Base-by-base conservation (phyloP, 208 protist genomes). In the Trypanosoma boissoni region DNA sequence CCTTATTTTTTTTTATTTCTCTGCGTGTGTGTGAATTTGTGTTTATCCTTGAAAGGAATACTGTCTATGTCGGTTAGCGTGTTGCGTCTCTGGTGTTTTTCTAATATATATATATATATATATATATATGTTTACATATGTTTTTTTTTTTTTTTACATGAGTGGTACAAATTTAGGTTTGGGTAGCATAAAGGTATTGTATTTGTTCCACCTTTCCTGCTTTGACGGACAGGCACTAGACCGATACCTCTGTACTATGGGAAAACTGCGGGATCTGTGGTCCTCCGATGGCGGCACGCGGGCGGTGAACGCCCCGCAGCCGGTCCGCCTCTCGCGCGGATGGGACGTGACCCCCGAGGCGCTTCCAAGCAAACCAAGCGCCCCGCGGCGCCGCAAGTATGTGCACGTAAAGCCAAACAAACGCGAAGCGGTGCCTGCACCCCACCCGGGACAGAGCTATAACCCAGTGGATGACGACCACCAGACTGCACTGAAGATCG, bases 361-460 rank as follows among this genome's bases (percentile, higher is more conserved):
- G 21, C 26, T 90, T 31, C 87, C 87, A 2, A 18, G 46, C 2
- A 88, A 91, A 50, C 44, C 58, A 26, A 53, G 57, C 9, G 82
- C 82, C 0, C 84, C 85, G 14, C 81, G 88, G n/a, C 70, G 78
- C 18, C 82, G 84, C 32, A 92, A 91, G 78, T 87, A 86, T 32
- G 80, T 70, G 0, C 75, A 70, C 27, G 80, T 82, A 21, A 70
- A 73, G 1, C 88, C 84, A 4, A 95, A 95, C 74, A 84, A 85
- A n/a, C 84, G 88, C 42, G 75, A 68, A 9, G 88, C 88, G 29
- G 83, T 95, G 16, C 50, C 85, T 1, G 46, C 72, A 7, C 88
- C 88, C 2, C 78, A 88, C 27, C 71, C 49, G 7, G 88, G 88
- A 0, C 88, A 95, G 60, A 91, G 83, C 70, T 95, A 95, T 78